These are phyloP conservation scores for Ceratocystis diversiconidia DNA, from an alignment of 2,329 filamentous ascomycete species.

Conservation along the genomic window DNA sequence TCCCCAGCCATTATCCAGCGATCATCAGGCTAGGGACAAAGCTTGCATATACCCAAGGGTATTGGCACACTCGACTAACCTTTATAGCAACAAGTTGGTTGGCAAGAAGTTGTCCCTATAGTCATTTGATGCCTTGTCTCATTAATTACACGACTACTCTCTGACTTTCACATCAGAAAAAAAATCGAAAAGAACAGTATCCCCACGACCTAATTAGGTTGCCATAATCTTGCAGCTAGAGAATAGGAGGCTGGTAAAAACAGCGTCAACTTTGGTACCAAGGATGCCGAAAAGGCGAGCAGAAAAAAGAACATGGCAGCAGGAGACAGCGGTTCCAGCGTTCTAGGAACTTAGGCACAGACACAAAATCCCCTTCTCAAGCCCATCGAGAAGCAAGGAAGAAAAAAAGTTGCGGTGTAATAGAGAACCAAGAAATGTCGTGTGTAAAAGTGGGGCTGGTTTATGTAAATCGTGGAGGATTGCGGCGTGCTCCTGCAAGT, in stretches of 20 bases:
- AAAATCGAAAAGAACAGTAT: background rate
- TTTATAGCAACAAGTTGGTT: too few species aligned
- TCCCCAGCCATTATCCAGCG: background rate
- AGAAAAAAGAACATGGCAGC: background rate
- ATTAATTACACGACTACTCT: too few species aligned
- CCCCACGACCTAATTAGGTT: background rate
- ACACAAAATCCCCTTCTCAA: background rate
- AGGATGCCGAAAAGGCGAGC: background rate
- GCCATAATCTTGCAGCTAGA: too few species aligned
- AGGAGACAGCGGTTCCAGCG: background rate
- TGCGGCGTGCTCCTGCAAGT: background rate
- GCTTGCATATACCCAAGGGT: background rate
- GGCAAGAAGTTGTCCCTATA: too few species aligned
- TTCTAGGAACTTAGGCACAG: background rate
- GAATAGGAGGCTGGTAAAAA: background rate
- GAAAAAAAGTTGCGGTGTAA: slow-evolving; percentile 1
- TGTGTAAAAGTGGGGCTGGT: slow-evolving; percentile 4
- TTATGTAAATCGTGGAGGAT: background rate
- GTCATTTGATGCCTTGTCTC: too few species aligned
- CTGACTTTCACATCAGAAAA: background rate
- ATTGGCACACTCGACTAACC: too few species aligned
- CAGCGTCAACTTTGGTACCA: background rate
- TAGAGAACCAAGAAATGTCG: background rate
- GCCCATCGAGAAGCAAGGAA: background rate
- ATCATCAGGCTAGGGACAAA: slow-evolving; percentile 2